phyloP scores from a whole-genome alignment of 495 filamentous ascomycete species.

The Aspergillus funiculosus region DNA sequence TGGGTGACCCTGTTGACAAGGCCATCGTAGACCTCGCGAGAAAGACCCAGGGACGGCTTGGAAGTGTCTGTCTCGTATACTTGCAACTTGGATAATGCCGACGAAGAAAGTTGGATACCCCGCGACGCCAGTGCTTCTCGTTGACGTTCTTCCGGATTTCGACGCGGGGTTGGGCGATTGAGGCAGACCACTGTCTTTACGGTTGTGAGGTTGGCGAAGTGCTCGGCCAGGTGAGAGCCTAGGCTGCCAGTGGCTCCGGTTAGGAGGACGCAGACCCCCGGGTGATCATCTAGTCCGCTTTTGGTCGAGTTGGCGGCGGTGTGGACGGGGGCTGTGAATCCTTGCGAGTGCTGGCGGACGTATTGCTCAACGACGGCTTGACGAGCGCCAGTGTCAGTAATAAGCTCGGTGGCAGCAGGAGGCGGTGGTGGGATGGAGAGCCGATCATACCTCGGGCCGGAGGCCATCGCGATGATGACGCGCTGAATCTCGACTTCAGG shows the following conservation, averaged over 20 bases:
- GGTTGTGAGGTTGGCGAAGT: conserved; percentile 25
- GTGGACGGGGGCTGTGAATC: conserved; percentile 9
- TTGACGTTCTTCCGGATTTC: conserved; percentile 19
- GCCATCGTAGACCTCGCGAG: conserved; percentile 27
- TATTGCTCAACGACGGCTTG: conserved; percentile 29
- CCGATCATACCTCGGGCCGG: conserved; percentile 19
- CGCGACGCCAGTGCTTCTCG: conserved; percentile 29
- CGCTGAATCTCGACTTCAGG: background rate
- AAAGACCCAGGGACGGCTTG: conserved; percentile 43
- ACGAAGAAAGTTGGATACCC: conserved; percentile 27
- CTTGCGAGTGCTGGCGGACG: conserved; percentile 20
- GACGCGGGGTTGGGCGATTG: conserved; percentile 24
- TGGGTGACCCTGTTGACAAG: conserved; percentile 42
- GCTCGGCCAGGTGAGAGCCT: conserved; percentile 40
- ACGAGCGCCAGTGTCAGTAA: conserved; percentile 17
- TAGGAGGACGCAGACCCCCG: conserved; percentile 32
- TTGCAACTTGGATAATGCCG: conserved; percentile 23
- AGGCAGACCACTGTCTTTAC: conserved; percentile 41
- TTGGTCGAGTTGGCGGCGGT: too few species aligned
- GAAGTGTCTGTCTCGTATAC: conserved; percentile 34
- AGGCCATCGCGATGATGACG: conserved; percentile 23
- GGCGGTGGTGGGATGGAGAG: background rate
- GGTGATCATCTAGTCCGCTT: too few species aligned
- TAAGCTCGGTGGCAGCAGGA: background rate
- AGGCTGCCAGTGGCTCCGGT: conserved; percentile 50